A percentile compares a stretch with the other conserved stretches of the same genome.
Evolutionary conservation across 345 rosid genomes (phyloP).

Genomic region (Eucalyptus tenuipes): DNA sequence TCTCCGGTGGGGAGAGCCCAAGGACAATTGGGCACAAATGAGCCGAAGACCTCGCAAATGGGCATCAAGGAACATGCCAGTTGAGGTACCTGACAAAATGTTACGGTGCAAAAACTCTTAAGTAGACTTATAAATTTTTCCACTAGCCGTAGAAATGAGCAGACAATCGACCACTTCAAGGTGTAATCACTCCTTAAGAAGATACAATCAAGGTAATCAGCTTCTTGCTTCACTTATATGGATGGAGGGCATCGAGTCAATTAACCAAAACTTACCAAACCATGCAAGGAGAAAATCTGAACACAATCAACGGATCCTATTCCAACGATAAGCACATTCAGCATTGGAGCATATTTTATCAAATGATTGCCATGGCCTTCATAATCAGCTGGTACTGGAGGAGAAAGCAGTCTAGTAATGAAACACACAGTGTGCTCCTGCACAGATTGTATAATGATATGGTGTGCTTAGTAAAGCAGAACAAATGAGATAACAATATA

Average conservation of each 20-base stretch:
- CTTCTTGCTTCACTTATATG: background rate
- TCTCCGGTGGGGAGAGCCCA: slow-evolving; percentile 78
- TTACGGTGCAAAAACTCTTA: background rate
- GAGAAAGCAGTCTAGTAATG: slow-evolving; percentile 74
- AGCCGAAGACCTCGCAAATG: slow-evolving; percentile 91
- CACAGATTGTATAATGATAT: background rate
- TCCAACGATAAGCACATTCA: slow-evolving; percentile 79
- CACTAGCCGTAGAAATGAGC: background rate
- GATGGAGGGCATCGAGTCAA: background rate
- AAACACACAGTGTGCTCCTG: slow-evolving; percentile 86
- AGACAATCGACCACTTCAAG: background rate
- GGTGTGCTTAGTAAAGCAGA: background rate
- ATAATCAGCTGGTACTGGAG: slow-evolving; percentile 55
- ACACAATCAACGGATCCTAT: slow-evolving; percentile 83
- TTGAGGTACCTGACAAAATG: slow-evolving; percentile 54
- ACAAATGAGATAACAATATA: background rate
- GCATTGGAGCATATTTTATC: slow-evolving; percentile 67
- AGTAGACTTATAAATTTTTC: background rate
- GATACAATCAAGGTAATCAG: background rate
- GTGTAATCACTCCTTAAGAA: background rate
- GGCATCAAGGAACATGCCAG: slow-evolving; percentile 95
- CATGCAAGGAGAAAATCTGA: slow-evolving; percentile 89
- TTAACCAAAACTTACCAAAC: slow-evolving; percentile 49
- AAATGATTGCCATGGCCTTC: slow-evolving; percentile 55
- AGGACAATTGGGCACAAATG: slow-evolving; percentile 56